Percentiles rank a stretch among this genome's conserved stretches.
phyloP scores from a whole-genome alignment of 2,329 filamentous ascomycete genomes.

The Knufia fluminis region DNA sequence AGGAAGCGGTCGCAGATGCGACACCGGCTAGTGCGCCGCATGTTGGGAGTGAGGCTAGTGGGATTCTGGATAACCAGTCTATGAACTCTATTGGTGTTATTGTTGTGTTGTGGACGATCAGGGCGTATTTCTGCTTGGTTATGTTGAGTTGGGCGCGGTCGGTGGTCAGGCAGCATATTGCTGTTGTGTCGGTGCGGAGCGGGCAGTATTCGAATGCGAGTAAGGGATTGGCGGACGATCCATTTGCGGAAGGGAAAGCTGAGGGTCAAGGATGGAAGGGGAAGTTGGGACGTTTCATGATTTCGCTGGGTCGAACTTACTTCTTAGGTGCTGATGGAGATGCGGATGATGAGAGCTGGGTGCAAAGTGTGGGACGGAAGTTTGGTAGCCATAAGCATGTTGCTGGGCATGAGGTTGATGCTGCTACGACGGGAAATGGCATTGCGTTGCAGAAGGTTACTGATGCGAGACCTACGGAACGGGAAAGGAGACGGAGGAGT shows the following conservation, averaged over 20 bases:
- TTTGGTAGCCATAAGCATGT: slow-evolving; percentile 34
- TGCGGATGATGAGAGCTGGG: slow-evolving; percentile 29
- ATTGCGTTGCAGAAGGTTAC: slow-evolving; percentile 36
- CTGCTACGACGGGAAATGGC: slow-evolving; percentile 32
- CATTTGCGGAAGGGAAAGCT: slow-evolving; percentile 61
- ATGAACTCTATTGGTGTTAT: slow-evolving; percentile 73
- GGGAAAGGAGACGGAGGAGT: slow-evolving; percentile 52
- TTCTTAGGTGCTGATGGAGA: slow-evolving; percentile 63
- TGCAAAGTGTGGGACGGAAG: slow-evolving; percentile 53
- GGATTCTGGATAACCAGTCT: slow-evolving; percentile 46
- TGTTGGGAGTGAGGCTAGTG: slow-evolving; percentile 34
- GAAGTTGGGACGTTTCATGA: slow-evolving; percentile 67
- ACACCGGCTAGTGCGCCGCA: slow-evolving; percentile 21
- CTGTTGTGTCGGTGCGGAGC: slow-evolving; percentile 31
- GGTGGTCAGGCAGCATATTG: slow-evolving; percentile 61
- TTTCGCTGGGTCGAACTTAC: slow-evolving; percentile 63
- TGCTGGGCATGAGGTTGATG: slow-evolving; percentile 27
- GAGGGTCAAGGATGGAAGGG: slow-evolving; percentile 73
- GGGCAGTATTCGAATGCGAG: slow-evolving; percentile 36
- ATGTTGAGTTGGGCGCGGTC: slow-evolving; percentile 74
- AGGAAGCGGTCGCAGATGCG: slow-evolving; percentile 40
- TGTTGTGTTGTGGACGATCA: slow-evolving; percentile 60
- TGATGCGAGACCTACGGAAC: slow-evolving; percentile 38
- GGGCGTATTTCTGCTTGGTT: slow-evolving; percentile 75
- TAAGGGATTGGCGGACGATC: slow-evolving; percentile 48